Evolutionary conservation across 2,329 filamentous ascomycete genomes (phyloP).

Genomic region (Botrytis hyacinthi): DNA sequence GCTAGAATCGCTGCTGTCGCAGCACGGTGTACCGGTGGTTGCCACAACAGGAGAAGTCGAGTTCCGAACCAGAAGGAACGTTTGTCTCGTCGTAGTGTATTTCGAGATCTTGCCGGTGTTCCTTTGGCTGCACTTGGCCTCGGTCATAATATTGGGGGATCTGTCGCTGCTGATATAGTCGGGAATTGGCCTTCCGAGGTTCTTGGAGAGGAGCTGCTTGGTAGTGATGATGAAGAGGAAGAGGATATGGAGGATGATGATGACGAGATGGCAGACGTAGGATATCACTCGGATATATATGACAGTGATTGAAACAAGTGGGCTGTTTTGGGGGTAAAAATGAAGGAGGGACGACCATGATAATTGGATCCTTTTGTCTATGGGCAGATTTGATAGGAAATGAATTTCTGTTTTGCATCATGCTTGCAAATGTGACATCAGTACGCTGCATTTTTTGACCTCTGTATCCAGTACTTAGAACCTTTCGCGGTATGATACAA

Average conservation of each 20-base stretch:
- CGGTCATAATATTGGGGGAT: neutral
- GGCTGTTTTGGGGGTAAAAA: neutral
- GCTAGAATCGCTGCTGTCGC: neutral
- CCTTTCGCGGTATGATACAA: neutral
- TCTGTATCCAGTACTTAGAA: neutral
- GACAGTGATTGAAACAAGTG: constrained; percentile 25
- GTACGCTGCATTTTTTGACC: neutral
- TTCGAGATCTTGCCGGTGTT: neutral
- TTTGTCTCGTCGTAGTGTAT: neutral
- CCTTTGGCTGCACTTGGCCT: neutral
- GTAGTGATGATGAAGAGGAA: neutral
- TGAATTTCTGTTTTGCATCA: neutral
- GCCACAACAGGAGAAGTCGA: neutral
- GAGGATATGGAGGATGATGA: neutral
- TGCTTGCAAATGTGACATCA: neutral
- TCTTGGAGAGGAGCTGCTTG: neutral
- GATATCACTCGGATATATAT: neutral
- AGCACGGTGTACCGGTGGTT: neutral
- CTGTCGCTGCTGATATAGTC: neutral
- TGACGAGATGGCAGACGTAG: neutral
- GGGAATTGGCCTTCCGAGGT: neutral
- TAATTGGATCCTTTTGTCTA: neutral
- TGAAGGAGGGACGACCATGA: neutral
- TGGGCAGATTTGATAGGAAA: neutral
- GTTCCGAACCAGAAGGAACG: neutral